A percentile compares a stretch with the other conserved stretches of the same genome.
Evolutionary conservation across 2,329 filamentous ascomycete species (phyloP).

Genomic region (Ophiocordyceps robertsii): DNA sequence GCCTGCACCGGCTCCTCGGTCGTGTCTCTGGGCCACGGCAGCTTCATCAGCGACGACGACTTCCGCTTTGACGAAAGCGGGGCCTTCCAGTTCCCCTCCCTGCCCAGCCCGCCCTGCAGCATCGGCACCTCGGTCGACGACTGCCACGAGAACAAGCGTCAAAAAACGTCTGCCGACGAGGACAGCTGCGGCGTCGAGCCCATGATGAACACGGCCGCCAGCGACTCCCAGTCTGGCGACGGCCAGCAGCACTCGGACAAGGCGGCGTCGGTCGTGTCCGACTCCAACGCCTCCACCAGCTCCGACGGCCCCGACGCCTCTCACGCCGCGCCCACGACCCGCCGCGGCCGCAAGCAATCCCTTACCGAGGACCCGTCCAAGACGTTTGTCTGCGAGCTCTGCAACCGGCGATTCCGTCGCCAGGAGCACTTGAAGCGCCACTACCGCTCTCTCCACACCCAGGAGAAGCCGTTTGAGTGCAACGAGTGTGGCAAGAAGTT

Average conservation of each 20-base stretch:
- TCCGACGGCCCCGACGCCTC: conserved; percentile 30
- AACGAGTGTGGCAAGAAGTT: conserved; percentile 98
- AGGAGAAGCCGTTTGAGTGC: conserved; percentile 98
- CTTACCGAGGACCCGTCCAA: conserved; percentile 95
- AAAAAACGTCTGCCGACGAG: conserved; percentile 27
- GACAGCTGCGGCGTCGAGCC: conserved; percentile 15
- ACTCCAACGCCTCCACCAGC: conserved; percentile 25
- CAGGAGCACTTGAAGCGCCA: conserved; percentile 98
- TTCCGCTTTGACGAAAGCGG: conserved; percentile 62
- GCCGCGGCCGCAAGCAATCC: conserved; percentile 95
- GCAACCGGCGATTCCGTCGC: conserved; percentile 91
- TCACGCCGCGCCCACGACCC: conserved; percentile 54
- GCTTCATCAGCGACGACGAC: conserved; percentile 63
- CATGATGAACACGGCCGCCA: conserved; percentile 27
- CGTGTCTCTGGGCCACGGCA: conserved; percentile 59
- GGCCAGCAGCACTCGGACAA: conserved; percentile 22
- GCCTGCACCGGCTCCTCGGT: conserved; percentile 55
- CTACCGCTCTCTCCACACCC: conserved; percentile 94
- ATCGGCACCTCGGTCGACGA: conserved; percentile 22
- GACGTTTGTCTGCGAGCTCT: conserved; percentile 93
- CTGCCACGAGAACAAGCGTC: conserved; percentile 41
- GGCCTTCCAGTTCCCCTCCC: conserved; percentile 42
- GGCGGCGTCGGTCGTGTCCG: conserved; percentile 21
- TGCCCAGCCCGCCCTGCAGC: conserved; percentile 44
- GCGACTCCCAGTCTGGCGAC: conserved; percentile 18